Evolutionary conservation across 1,284 basidiomycete genomes (phyloP).

Genomic region (Heterobasidion occidentale): DNA sequence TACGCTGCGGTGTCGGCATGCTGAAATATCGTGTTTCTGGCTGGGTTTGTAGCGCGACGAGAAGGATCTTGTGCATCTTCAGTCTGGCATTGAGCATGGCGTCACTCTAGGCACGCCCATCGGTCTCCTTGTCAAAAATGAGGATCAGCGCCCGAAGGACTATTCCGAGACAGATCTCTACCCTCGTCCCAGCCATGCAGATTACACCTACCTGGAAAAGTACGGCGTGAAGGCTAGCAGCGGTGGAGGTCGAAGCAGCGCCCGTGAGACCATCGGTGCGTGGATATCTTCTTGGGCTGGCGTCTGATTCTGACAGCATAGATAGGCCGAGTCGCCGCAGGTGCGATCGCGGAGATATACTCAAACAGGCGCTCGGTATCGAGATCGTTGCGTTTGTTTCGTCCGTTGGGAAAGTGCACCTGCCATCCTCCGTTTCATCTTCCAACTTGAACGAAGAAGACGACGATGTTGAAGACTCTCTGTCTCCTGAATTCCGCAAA

Average conservation of each 20-base stretch:
- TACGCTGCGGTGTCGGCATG: not conserved
- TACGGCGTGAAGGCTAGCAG: conserved; percentile 97
- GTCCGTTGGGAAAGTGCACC: conserved; percentile 88
- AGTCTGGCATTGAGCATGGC: conserved; percentile 91
- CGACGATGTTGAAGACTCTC: conserved; percentile 70
- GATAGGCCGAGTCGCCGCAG: conserved; percentile 90
- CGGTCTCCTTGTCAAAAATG: conserved; percentile 92
- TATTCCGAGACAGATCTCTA: conserved; percentile 98
- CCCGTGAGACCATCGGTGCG: conserved; percentile 93
- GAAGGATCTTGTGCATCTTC: conserved; percentile 91
- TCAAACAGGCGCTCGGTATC: conserved; percentile 81
- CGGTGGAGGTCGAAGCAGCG: conserved; percentile 91
- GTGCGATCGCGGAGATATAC: conserved; percentile 97
- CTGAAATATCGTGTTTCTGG: not conserved
- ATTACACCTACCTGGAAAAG: conserved; percentile 97
- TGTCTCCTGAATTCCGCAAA: conserved; percentile 79
- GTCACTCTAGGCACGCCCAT: conserved; percentile 98
- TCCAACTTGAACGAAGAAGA: conserved; percentile 15
- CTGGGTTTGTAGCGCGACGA: conserved; percentile 75
- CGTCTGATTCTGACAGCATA: not conserved
- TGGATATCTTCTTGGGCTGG: not conserved
- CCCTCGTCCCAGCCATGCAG: conserved; percentile 95
- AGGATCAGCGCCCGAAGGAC: conserved; percentile 97
- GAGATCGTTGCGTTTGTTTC: conserved; percentile 98
- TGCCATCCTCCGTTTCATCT: conserved; percentile 45